These are phyloP conservation scores for Phialocephala subalpina DNA, from an alignment of 2,329 filamentous ascomycete species.

Conservation along the genomic window DNA sequence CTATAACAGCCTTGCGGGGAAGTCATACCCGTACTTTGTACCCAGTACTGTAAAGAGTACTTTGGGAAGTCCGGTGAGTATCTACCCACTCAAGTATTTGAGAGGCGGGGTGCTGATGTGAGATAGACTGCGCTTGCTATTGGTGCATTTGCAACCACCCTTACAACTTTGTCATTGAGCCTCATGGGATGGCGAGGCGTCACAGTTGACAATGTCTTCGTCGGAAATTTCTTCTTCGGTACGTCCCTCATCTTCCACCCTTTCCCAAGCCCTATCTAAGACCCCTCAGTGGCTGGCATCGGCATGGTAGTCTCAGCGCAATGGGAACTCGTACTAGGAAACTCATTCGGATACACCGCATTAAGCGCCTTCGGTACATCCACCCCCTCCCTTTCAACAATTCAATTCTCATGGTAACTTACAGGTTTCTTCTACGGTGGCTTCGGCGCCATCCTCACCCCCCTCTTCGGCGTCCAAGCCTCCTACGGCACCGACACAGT, in stretches of 20 bases:
- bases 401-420: background rate
- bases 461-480: conserved; percentile 53
- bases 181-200: conserved; percentile 64
- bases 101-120: background rate
- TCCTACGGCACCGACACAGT: conserved; percentile 52
- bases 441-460: conserved; percentile 56
- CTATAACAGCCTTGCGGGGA: conserved; percentile 12
- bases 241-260: no score
- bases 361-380: conserved; percentile 59
- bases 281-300: conserved; percentile 52
- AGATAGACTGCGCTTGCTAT: conserved; percentile 56
- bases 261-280: no score
- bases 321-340: conserved; percentile 61
- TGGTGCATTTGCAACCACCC: conserved; percentile 61
- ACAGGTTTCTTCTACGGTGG: conserved; percentile 57
- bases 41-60: conserved; percentile 32
- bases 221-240: conserved; percentile 62
- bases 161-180: conserved; percentile 59
- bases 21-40: conserved; percentile 29
- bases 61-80: conserved; percentile 37
- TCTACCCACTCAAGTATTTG: background rate
- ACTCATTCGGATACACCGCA: conserved; percentile 61
- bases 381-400: no score
- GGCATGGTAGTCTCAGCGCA: conserved; percentile 62
- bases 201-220: conserved; percentile 57